A percentile compares a stretch with the other conserved stretches of the same genome.
These are phyloP conservation scores for Cyberlindnera lachancei DNA, from an alignment of 805 yeast species.

Conservation along the genomic window DNA sequence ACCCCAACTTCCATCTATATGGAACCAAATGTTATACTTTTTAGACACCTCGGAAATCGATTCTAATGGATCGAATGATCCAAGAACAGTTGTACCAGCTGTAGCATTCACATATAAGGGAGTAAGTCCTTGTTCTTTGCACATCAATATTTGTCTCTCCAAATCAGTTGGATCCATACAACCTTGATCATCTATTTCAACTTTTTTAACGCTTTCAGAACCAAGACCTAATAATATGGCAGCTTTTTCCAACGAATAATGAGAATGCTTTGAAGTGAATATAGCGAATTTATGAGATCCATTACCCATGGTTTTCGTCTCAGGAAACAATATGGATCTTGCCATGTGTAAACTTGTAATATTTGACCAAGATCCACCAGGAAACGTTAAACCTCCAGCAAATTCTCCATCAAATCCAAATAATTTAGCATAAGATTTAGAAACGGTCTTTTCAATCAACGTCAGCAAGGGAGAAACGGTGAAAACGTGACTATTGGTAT, in stretches of 20 bases:
- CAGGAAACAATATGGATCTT: conserved; percentile 56
- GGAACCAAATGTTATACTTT: conserved; percentile 61
- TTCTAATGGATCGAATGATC: conserved; percentile 67
- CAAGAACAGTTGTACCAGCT: conserved; percentile 86
- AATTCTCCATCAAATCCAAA: conserved; percentile 48
- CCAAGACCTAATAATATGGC: conserved; percentile 76
- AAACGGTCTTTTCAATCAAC: conserved; percentile 62
- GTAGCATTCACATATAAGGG: conserved; percentile 77
- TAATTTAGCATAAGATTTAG: conserved; percentile 57
- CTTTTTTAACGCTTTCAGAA: conserved; percentile 50
- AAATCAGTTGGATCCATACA: conserved; percentile 44
- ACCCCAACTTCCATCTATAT: conserved; percentile 89
- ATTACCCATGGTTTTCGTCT: conserved; percentile 60
- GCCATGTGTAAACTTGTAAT: conserved; percentile 76
- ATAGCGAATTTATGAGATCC: conserved; percentile 50
- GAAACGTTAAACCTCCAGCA: conserved; percentile 78
- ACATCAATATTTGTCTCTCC: conserved; percentile 34
- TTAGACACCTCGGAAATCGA: conserved; percentile 48
- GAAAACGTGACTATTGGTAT: conserved; percentile 81
- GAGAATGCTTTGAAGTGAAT: conserved; percentile 65
- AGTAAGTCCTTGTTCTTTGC: conserved; percentile 48
- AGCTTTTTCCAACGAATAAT: conserved; percentile 75
- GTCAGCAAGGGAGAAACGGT: conserved; percentile 80
- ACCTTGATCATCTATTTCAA: conserved; percentile 50
- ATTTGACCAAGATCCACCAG: conserved; percentile 87